These are phyloP conservation scores for Pueraria montana DNA, from an alignment of 306 rosid species.

Conservation along the genomic window DNA sequence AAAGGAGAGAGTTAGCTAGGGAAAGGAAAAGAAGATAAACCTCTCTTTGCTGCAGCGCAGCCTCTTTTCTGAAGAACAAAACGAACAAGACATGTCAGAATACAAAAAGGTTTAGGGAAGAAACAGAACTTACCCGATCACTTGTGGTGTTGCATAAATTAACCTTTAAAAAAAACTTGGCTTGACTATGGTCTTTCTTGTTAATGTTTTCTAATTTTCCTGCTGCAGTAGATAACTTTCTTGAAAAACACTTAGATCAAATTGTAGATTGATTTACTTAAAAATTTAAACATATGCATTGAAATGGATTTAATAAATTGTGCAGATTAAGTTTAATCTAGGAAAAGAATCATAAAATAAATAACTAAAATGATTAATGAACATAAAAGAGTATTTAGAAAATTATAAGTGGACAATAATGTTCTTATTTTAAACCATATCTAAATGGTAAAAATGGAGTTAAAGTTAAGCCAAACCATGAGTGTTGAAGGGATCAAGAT, in stretches of 20 bases:
- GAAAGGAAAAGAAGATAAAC: slow-evolving; percentile 54
- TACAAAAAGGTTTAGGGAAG: slow-evolving; percentile 35
- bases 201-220: slow-evolving; percentile 20
- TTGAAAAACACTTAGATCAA: neutral
- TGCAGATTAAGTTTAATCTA: neutral
- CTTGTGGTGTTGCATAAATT: slow-evolving; percentile 5
- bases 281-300: slow-evolving; percentile 26
- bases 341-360: neutral
- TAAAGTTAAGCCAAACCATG: slow-evolving; percentile 27
- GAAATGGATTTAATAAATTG: slow-evolving; percentile 2
- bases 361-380: neutral
- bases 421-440: slow-evolving; percentile 18
- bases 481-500: neutral
- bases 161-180: neutral
- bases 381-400: slow-evolving; percentile 13
- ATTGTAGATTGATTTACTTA: slow-evolving; percentile 6
- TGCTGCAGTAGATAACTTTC: slow-evolving; percentile 2
- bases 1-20: neutral
- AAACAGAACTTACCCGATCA: slow-evolving; percentile 13
- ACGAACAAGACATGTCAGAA: slow-evolving; percentile 49
- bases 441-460: neutral
- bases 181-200: slow-evolving; percentile 2
- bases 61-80: slow-evolving; percentile 86
- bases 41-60: slow-evolving; percentile 95
- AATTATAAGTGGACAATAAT: slow-evolving; percentile 31